Evolutionary conservation across 805 yeast genomes (phyloP).

Genomic region (Jamesozyma spencerorum): DNA sequence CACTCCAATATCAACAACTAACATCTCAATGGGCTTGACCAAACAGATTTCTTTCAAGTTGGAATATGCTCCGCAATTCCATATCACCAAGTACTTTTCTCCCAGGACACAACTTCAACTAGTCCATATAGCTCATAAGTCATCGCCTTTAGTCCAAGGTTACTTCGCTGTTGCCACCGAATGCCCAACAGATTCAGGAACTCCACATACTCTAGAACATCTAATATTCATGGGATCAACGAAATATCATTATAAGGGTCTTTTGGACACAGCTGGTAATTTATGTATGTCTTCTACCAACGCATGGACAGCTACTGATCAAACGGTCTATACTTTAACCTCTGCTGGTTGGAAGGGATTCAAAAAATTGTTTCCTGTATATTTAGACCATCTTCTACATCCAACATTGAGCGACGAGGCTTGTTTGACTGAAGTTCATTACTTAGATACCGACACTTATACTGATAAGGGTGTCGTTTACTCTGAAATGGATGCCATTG

Average conservation of each 20-base stretch:
- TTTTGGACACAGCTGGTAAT: conserved; percentile 79
- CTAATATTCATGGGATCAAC: conserved; percentile 89
- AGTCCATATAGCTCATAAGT: conserved; percentile 58
- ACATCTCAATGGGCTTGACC: conserved; percentile 29
- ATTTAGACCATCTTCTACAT: conserved; percentile 73
- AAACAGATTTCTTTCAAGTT: conserved; percentile 46
- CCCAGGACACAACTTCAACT: conserved; percentile 73
- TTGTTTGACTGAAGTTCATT: conserved; percentile 89
- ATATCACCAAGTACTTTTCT: conserved; percentile 69
- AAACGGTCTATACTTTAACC: conserved; percentile 82
- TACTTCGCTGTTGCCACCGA: conserved; percentile 94
- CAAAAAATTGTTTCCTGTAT: conserved; percentile 71
- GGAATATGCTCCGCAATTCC: conserved; percentile 61
- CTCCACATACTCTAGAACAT: conserved; percentile 94
- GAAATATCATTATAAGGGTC: conserved; percentile 83
- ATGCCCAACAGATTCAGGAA: conserved; percentile 75
- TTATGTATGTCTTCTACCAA: conserved; percentile 78
- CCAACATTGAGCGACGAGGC: conserved; percentile 88
- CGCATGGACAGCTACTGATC: conserved; percentile 96
- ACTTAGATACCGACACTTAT: conserved; percentile 73
- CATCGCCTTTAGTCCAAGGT: conserved; percentile 87
- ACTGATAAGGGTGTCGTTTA: conserved; percentile 94
- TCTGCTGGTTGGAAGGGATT: conserved; percentile 98
- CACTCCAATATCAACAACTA: background rate
- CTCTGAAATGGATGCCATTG: conserved; percentile 93